Evolutionary conservation across 768 basidiomycete species (phyloP), one percentile per base, ranked within the genome.

Genomic region (Tremella mesenterica): DNA sequence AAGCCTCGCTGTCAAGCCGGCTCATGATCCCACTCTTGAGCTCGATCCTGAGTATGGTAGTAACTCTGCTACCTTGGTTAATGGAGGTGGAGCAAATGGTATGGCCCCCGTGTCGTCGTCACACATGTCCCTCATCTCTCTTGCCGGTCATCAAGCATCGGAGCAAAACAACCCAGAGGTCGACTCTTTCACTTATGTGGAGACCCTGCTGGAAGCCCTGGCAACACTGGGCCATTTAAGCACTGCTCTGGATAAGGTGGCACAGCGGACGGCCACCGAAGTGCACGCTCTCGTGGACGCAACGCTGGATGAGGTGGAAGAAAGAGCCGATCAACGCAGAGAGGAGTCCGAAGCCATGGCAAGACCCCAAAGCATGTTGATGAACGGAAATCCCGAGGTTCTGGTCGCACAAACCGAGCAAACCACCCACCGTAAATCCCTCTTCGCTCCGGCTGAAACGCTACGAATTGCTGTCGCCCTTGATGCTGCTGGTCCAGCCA

Each of bases 121-220:
- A 7, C 56, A 48, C 28, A 25, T 50, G 1, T 67, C 65, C 2
- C 29, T 67, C 12, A 49, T 60, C 5, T 53, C 62, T 2, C 30
- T 62, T 0, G 28, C 48, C 21, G 31, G 38, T 23, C n/a, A 30
- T 44, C 39, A 14, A 4, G 27, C 44, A 13, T 33, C 49, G 50
- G 64, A 58, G 16, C 34, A 27, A 13, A 52, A 71, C 39, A 92
- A 91, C 64, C 90, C 92, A 3, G 95, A 99, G 75, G 79, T 82
- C 9, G 89, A 99, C 69, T 90, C 89, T 0, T 99, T 95, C 73
- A 74, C 82, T 3, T 97, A 96, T 65, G 84, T 97, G 60, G 95
- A 96, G 75, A 86, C 82, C 1, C 78, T 97, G 5, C 76, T 97
- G 7, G 95, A 97, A 72, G 86, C 91, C n/a, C 77, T 97, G 12